These are phyloP conservation scores for Hyaloscypha finlandica DNA, from an alignment of 495 filamentous ascomycete species.

Conservation along the genomic window DNA sequence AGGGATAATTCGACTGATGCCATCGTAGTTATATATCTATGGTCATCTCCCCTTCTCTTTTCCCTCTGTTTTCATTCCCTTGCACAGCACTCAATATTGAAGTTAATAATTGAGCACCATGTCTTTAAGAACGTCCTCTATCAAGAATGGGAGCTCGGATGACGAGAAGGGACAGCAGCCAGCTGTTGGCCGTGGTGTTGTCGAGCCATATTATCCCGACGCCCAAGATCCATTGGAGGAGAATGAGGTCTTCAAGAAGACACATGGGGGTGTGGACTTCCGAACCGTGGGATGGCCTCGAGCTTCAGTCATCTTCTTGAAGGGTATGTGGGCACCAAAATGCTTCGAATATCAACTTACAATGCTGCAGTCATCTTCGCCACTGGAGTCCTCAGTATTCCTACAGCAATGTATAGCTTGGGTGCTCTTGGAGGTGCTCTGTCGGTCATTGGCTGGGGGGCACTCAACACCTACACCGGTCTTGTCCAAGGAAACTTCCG, in stretches of 20 bases:
- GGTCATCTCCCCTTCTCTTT: slow-evolving; percentile 1
- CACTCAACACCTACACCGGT: slow-evolving; percentile 41
- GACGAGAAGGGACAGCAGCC: slow-evolving; percentile 20
- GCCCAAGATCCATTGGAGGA: slow-evolving; percentile 36
- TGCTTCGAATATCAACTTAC: slow-evolving; percentile 1
- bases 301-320: slow-evolving; percentile 59
- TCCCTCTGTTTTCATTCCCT: not conserved
- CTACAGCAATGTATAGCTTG: slow-evolving; percentile 41
- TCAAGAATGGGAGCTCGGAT: slow-evolving; percentile 29
- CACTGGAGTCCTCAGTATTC: slow-evolving; percentile 41
- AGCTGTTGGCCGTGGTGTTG: slow-evolving; percentile 13
- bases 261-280: slow-evolving; percentile 52
- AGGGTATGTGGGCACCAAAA: slow-evolving; percentile 30
- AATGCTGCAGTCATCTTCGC: slow-evolving; percentile 47
- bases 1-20: not conserved
- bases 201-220: slow-evolving; percentile 24
- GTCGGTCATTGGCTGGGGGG: slow-evolving; percentile 45
- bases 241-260: slow-evolving; percentile 55
- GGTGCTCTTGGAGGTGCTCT: slow-evolving; percentile 44
- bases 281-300: slow-evolving; percentile 59
- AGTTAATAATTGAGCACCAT: slow-evolving; percentile 8
- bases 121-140: slow-evolving; percentile 22
- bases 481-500: slow-evolving; percentile 41
- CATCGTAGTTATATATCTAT: not conserved
- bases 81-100: not conserved